A percentile compares a stretch with the other conserved stretches of the same genome.
phyloP scores from a whole-genome alignment of 257 asterid genomes.

The Vinca minor region DNA sequence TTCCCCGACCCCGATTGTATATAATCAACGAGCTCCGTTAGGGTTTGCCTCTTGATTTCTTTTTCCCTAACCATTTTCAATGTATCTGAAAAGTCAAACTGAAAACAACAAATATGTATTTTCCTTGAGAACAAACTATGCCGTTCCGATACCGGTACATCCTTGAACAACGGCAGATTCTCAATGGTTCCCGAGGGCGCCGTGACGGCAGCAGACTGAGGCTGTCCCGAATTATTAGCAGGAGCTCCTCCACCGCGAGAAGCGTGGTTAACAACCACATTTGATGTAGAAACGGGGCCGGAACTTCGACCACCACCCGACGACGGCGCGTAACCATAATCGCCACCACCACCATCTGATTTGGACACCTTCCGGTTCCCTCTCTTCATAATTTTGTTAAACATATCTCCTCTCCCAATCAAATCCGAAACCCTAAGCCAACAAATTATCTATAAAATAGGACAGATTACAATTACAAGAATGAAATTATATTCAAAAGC shows the following conservation, averaged over 20 bases:
- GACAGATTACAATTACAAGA: not conserved
- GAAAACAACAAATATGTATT: constrained; percentile 50
- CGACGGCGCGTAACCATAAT: too few species aligned
- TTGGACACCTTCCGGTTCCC: constrained; percentile 39
- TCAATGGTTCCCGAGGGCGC: constrained; percentile 40
- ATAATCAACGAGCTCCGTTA: constrained; percentile 62
- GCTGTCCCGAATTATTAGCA: constrained; percentile 18
- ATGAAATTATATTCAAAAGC: constrained; percentile 4
- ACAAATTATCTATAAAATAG: not conserved
- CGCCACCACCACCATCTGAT: constrained; percentile 28
- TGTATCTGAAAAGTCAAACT: constrained; percentile 47
- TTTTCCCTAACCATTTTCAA: constrained; percentile 51
- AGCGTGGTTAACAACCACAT: constrained; percentile 42
- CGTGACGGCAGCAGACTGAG: constrained; percentile 18
- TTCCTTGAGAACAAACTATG: constrained; percentile 50
- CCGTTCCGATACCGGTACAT: constrained; percentile 51
- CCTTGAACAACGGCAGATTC: constrained; percentile 52
- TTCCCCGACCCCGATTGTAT: constrained; percentile 50
- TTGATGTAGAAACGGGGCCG: constrained; percentile 36
- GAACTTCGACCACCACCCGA: constrained; percentile 28
- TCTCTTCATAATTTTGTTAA: constrained; percentile 37
- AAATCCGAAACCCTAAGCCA: constrained; percentile 33
- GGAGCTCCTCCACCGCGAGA: constrained; percentile 31
- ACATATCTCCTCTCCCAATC: constrained; percentile 25
- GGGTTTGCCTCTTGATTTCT: constrained; percentile 60